phyloP scores from a whole-genome alignment of 805 yeast genomes.

The Zygosaccharomyces rouxii region DNA sequence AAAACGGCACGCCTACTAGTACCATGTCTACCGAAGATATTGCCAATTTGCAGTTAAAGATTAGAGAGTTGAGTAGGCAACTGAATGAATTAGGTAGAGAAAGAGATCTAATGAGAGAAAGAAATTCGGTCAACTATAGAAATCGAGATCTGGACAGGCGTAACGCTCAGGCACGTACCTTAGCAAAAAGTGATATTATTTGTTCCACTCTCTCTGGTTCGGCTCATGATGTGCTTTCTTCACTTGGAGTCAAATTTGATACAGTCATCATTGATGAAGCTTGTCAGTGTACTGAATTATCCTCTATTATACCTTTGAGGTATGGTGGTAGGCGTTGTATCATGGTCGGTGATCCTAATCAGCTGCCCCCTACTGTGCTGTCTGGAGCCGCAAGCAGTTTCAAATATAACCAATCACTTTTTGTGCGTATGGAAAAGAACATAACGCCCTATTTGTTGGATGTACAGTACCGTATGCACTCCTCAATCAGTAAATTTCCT shows the following conservation, averaged over 20 bases:
- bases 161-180: slow-evolving; percentile 64
- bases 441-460: slow-evolving; percentile 63
- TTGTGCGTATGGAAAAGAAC: slow-evolving; percentile 84
- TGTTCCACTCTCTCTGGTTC: slow-evolving; percentile 93
- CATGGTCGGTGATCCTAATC: slow-evolving; percentile 99
- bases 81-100: slow-evolving; percentile 67
- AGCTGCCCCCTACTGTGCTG: slow-evolving; percentile 92
- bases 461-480: slow-evolving; percentile 98
- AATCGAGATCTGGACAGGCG: slow-evolving; percentile 75
- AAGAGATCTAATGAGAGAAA: slow-evolving; percentile 76
- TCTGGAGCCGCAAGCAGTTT: slow-evolving; percentile 79
- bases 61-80: slow-evolving; percentile 53
- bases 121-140: slow-evolving; percentile 60
- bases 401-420: slow-evolving; percentile 84
- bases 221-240: slow-evolving; percentile 80
- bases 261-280: slow-evolving; percentile 96
- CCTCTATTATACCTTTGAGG: slow-evolving; percentile 85
- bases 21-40: slow-evolving; percentile 45
- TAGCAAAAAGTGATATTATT: slow-evolving; percentile 74
- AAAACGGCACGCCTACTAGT: slow-evolving; percentile 44
- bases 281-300: slow-evolving; percentile 91
- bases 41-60: slow-evolving; percentile 44
- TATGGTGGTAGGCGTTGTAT: slow-evolving; percentile 88
- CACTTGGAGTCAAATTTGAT: slow-evolving; percentile 72
- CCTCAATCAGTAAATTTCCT: slow-evolving; percentile 83